These are phyloP conservation scores for Porogramme epimiltina DNA, from an alignment of 1,284 basidiomycete species.

Conservation along the genomic window DNA sequence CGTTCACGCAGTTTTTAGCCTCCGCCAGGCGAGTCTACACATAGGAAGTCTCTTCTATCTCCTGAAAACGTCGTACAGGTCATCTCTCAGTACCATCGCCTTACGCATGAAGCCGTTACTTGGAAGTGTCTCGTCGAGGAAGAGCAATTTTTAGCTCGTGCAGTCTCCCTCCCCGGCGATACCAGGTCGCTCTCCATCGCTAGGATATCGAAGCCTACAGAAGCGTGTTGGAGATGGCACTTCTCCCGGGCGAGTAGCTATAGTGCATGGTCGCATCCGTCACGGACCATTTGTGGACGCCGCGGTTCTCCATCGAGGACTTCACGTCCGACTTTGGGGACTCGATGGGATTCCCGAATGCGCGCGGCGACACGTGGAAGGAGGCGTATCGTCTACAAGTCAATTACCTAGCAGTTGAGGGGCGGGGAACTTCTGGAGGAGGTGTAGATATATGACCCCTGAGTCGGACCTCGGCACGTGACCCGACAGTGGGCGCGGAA, in stretches of 20 bases:
- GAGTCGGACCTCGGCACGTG: slow-evolving; percentile 26
- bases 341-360: slow-evolving; percentile 49
- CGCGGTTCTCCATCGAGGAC: slow-evolving; percentile 53
- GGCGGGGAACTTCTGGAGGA: slow-evolving; percentile 18
- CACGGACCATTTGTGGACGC: slow-evolving; percentile 41
- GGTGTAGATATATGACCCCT: slow-evolving; percentile 56
- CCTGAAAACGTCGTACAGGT: neutral
- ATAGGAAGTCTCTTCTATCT: neutral
- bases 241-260: slow-evolving; percentile 76
- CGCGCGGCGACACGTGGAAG: slow-evolving; percentile 45
- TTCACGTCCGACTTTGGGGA: slow-evolving; percentile 58
- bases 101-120: slow-evolving; percentile 58
- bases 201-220: slow-evolving; percentile 43
- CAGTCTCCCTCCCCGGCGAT: slow-evolving; percentile 52
- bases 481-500: slow-evolving; percentile 27
- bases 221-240: slow-evolving; percentile 55
- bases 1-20: slow-evolving; percentile 10
- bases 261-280: slow-evolving; percentile 67
- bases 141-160: slow-evolving; percentile 61
- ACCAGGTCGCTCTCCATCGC: slow-evolving; percentile 23
- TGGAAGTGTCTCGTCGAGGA: slow-evolving; percentile 71
- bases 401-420: slow-evolving; percentile 57
- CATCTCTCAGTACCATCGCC: slow-evolving; percentile 2
- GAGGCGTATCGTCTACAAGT: slow-evolving; percentile 64
- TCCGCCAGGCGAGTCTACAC: slow-evolving; percentile 14